Evolutionary conservation across 2,329 filamentous ascomycete species (phyloP).

Genomic region (Fusarium circinatum): DNA sequence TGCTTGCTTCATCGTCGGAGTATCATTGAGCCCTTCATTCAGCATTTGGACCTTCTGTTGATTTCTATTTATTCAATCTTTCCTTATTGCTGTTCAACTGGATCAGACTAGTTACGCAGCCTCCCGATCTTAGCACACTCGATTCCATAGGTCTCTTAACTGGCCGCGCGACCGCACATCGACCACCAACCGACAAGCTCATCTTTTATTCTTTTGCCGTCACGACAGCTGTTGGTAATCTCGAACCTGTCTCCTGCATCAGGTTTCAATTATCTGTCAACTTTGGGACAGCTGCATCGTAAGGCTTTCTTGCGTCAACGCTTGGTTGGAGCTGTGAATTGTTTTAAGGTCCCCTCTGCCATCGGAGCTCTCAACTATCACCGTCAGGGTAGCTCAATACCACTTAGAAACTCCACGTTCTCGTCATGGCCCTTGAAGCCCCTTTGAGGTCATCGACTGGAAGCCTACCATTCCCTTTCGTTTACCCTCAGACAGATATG

Average conservation of each 20-base stretch:
- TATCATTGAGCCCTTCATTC: conserved; percentile 18
- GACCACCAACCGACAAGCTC: conserved; percentile 21
- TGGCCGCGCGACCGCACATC: conserved; percentile 32
- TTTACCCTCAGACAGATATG: conserved; percentile 63
- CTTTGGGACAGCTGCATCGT: conserved; percentile 20
- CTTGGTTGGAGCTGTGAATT: conserved; percentile 28
- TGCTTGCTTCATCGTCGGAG: conserved; percentile 24
- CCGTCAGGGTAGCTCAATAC: conserved; percentile 22
- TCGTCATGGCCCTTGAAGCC: conserved; percentile 56
- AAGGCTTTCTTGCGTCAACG: conserved; percentile 41
- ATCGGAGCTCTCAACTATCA: conserved; percentile 21
- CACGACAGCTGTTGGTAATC: conserved; percentile 14
- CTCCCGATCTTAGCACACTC: conserved; percentile 11
- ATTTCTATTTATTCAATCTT: conserved; percentile 2
- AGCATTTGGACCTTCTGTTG: conserved; percentile 4
- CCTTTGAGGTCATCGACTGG: conserved; percentile 71
- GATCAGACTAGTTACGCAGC: conserved; percentile 23
- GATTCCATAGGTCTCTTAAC: conserved; percentile 24
- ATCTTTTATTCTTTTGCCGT: conserved; percentile 1
- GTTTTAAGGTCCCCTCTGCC: conserved; percentile 14
- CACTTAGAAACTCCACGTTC: conserved; percentile 6
- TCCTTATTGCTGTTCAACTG: conserved; percentile 2
- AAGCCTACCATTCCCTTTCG: conserved; percentile 52
- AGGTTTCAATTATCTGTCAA: conserved; percentile 5
- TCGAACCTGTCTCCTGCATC: not conserved